phyloP scores from a whole-genome alignment of 1,284 basidiomycete genomes.

The Phellinidium pouzarii region DNA sequence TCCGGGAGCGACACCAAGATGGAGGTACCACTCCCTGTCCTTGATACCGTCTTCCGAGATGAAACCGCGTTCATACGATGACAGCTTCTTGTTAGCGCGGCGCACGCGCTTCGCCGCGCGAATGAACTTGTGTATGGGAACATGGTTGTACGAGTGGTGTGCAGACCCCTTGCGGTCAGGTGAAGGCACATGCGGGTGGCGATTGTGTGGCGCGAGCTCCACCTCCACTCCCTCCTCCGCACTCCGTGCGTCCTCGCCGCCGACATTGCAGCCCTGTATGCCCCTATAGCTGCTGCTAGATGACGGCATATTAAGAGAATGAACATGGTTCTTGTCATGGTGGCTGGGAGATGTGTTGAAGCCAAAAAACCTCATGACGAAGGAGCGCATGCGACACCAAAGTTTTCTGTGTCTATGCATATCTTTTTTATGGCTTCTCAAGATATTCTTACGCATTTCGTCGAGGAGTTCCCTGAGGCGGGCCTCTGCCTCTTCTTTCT shows the following conservation, averaged over 20 bases:
- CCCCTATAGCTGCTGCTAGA: no score
- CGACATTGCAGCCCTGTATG: background rate
- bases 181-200: slow-evolving; percentile 3
- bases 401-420: background rate
- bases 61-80: slow-evolving; percentile 79
- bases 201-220: background rate
- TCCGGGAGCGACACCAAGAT: slow-evolving; percentile 86
- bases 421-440: slow-evolving; percentile 11
- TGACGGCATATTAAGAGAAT: no score
- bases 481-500: slow-evolving; percentile 37
- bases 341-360: slow-evolving; percentile 2
- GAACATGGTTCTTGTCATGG: background rate
- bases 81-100: slow-evolving; percentile 64
- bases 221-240: background rate
- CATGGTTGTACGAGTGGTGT: slow-evolving; percentile 17
- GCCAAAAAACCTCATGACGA: background rate
- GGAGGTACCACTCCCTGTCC: slow-evolving; percentile 80
- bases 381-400: background rate
- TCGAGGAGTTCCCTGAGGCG: slow-evolving; percentile 31
- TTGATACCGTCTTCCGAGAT: slow-evolving; percentile 74
- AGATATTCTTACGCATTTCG: slow-evolving; percentile 28
- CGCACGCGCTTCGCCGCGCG: slow-evolving; percentile 58
- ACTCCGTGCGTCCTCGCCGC: background rate
- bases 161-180: slow-evolving; percentile 14
- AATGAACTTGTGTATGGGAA: slow-evolving; percentile 40